phyloP scores from a whole-genome alignment of 2,329 filamentous ascomycete species.

The Aspergillus unguis region DNA sequence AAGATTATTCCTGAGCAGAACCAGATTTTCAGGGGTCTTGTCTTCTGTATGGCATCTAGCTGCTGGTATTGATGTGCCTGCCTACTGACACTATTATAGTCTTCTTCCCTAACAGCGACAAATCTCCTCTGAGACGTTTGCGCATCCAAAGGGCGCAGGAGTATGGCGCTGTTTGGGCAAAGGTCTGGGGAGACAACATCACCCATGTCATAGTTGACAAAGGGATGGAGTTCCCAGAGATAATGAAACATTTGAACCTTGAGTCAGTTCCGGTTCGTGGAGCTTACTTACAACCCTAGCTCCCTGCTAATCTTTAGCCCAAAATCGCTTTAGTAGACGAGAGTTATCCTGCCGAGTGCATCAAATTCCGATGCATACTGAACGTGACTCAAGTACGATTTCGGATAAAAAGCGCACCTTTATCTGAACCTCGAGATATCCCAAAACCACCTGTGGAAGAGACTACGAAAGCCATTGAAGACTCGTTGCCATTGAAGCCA shows the following conservation, averaged over 20 bases:
- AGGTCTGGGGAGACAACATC: slow-evolving; percentile 53
- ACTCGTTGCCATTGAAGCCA: slow-evolving; percentile 31
- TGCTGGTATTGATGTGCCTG: not conserved
- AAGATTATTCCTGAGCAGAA: slow-evolving; percentile 51
- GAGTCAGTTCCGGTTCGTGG: slow-evolving; percentile 47
- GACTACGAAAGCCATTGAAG: not conserved
- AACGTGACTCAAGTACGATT: slow-evolving; percentile 56
- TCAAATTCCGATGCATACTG: slow-evolving; percentile 56
- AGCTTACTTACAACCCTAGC: not conserved
- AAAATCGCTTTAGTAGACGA: slow-evolving; percentile 61
- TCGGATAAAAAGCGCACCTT: slow-evolving; percentile 30
- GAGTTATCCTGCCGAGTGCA: slow-evolving; percentile 66
- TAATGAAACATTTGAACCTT: slow-evolving; percentile 56
- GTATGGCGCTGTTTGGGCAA: slow-evolving; percentile 71
- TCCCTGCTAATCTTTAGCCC: slow-evolving; percentile 24
- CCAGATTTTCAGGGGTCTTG: slow-evolving; percentile 59
- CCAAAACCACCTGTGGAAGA: slow-evolving; percentile 2
- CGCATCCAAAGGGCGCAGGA: slow-evolving; percentile 73
- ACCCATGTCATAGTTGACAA: slow-evolving; percentile 81
- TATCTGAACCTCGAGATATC: slow-evolving; percentile 13
- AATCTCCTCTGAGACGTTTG: slow-evolving; percentile 62
- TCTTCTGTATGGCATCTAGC: slow-evolving; percentile 51
- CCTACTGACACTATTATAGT: slow-evolving; percentile 32
- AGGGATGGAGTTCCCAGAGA: slow-evolving; percentile 59
- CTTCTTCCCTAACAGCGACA: slow-evolving; percentile 79